phyloP scores from a whole-genome alignment of 495 filamentous ascomycete genomes.

The Penicillium maclennaniae region DNA sequence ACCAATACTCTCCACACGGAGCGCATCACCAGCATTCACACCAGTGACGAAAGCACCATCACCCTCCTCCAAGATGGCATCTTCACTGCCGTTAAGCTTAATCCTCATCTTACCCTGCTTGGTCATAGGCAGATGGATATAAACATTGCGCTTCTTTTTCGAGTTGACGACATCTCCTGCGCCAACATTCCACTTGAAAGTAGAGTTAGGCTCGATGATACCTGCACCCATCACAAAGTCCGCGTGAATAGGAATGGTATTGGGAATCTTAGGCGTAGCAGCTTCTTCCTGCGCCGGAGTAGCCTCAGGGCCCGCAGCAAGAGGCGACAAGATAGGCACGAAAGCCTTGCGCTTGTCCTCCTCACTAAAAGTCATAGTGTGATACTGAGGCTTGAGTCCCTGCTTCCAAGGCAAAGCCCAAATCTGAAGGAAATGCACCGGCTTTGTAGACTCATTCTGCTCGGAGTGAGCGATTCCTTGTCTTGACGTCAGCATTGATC shows the following conservation, averaged over 20 bases:
- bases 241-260: slow-evolving; percentile 74
- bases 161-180: slow-evolving; percentile 38
- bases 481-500: slow-evolving; percentile 6
- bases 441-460: slow-evolving; percentile 61
- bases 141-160: slow-evolving; percentile 62
- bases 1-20: slow-evolving; percentile 60
- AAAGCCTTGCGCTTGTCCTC: slow-evolving; percentile 64
- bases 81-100: slow-evolving; percentile 57
- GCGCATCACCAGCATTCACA: slow-evolving; percentile 54
- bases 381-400: slow-evolving; percentile 66
- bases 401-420: slow-evolving; percentile 70
- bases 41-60: slow-evolving; percentile 67
- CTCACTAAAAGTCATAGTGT: slow-evolving; percentile 63
- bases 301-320: slow-evolving; percentile 59
- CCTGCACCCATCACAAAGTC: slow-evolving; percentile 75
- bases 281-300: slow-evolving; percentile 53
- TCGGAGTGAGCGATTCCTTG: slow-evolving; percentile 71
- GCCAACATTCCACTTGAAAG: slow-evolving; percentile 61
- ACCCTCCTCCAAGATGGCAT: slow-evolving; percentile 60
- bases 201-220: slow-evolving; percentile 51
- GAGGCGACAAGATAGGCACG: slow-evolving; percentile 64
- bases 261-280: slow-evolving; percentile 51
- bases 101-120: slow-evolving; percentile 66
- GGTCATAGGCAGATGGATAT: slow-evolving; percentile 72
- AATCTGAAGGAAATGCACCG: slow-evolving; percentile 78